Evolutionary conservation across 2,329 filamentous ascomycete species (phyloP).

Genomic region (Allantophomopsis cytisporea): DNA sequence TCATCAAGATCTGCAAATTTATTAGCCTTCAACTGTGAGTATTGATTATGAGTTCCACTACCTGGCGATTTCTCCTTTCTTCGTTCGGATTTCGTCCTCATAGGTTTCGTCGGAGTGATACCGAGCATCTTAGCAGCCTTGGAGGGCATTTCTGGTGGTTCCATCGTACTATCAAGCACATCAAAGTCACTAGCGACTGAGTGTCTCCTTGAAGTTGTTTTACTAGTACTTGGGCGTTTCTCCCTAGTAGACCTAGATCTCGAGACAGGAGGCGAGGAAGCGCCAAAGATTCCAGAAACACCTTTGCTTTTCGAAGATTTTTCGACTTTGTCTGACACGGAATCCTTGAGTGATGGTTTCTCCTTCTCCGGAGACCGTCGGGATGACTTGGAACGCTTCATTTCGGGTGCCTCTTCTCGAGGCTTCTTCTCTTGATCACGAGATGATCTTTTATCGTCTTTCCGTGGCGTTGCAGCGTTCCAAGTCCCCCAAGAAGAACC

Average conservation of each 20-base stretch:
- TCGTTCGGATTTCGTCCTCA: conserved; percentile 29
- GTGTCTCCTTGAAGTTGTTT: conserved; percentile 49
- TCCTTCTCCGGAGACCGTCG: conserved; percentile 42
- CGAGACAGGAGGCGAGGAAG: conserved; percentile 52
- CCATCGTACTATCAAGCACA: conserved; percentile 44
- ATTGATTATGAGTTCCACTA: conserved; percentile 8
- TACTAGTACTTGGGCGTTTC: conserved; percentile 40
- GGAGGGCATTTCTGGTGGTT: conserved; percentile 50
- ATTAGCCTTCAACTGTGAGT: background rate
- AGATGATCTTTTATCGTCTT: conserved; percentile 19
- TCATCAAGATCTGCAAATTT: conserved; percentile 22
- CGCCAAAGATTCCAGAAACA: conserved; percentile 52
- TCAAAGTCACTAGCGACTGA: conserved; percentile 36
- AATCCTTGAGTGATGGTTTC: conserved; percentile 51
- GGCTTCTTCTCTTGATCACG: conserved; percentile 19
- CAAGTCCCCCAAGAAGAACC: conserved; percentile 64
- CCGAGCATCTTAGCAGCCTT: conserved; percentile 75
- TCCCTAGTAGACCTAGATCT: conserved; percentile 58
- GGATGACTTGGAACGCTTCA: conserved; percentile 41
- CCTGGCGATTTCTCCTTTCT: conserved; percentile 32
- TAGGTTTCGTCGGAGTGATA: conserved; percentile 30
- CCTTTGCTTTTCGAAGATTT: conserved; percentile 25
- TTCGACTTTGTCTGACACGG: conserved; percentile 57
- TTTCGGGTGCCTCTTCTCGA: conserved; percentile 33
- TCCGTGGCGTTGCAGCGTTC: conserved; percentile 35